phyloP scores from a whole-genome alignment of 2,329 filamentous ascomycete species.

The Gnomoniopsis smithogilvyi region DNA sequence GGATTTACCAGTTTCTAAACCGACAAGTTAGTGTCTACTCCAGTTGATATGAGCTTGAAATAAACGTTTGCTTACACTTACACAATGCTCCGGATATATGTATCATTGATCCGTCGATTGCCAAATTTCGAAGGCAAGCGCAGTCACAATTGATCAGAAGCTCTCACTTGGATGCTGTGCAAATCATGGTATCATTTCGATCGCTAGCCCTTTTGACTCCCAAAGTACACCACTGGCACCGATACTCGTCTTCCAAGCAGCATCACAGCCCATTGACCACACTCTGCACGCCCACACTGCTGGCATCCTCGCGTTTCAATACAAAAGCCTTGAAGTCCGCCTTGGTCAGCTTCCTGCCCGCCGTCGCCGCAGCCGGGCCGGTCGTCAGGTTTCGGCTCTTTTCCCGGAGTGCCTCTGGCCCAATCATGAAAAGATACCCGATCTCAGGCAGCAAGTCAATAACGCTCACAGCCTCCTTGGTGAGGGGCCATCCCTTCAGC shows the following conservation, averaged over 20 bases:
- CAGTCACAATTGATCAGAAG: background rate
- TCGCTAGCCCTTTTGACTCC: background rate
- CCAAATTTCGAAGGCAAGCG: background rate
- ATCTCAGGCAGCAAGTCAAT: slow-evolving; percentile 91
- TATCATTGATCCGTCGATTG: background rate
- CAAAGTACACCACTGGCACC: background rate
- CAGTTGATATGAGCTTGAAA: too few species aligned
- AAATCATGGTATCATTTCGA: slow-evolving; percentile 19
- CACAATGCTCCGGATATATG: background rate
- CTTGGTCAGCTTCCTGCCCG: slow-evolving; percentile 57
- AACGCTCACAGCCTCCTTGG: slow-evolving; percentile 62
- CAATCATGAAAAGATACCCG: slow-evolving; percentile 92
- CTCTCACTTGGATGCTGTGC: background rate
- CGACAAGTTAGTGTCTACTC: background rate
- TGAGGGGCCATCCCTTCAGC: slow-evolving; percentile 76
- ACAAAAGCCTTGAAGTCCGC: slow-evolving; percentile 81
- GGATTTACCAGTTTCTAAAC: background rate
- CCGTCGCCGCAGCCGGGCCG: slow-evolving; percentile 32
- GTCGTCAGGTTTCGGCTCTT: slow-evolving; percentile 58
- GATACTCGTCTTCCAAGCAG: background rate
- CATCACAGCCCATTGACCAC: slow-evolving; percentile 64
- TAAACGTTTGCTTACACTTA: background rate
- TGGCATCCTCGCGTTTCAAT: slow-evolving; percentile 77
- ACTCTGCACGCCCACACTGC: slow-evolving; percentile 76
- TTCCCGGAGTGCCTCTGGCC: slow-evolving; percentile 72